These are phyloP conservation scores for Paraurostyla sp. DNA, from an alignment of 73 alveolate species.

Conservation along the genomic window DNA sequence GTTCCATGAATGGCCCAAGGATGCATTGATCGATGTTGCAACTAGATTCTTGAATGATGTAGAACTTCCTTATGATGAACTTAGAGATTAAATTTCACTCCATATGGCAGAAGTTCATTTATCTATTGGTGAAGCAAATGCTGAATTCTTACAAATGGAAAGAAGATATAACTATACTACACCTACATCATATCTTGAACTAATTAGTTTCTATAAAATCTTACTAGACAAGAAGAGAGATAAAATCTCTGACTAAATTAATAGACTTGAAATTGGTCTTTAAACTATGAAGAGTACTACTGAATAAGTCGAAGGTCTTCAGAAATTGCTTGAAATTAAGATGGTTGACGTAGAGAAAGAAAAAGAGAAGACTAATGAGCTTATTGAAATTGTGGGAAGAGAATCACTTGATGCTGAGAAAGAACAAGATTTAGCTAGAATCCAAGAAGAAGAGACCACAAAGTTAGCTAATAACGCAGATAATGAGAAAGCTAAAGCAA, in stretches of 20 bases:
- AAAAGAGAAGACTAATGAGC: conserved; percentile 94
- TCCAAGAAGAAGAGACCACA: conserved; percentile 97
- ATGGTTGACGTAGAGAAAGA: conserved; percentile 99
- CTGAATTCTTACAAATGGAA: conserved; percentile 91
- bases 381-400: conserved; percentile 98
- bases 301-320: conserved; percentile 96
- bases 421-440: conserved; percentile 95
- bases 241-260: conserved; percentile 88
- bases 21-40: conserved; percentile 99
- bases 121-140: conserved; percentile 97
- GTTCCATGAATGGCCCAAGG: conserved; percentile 99
- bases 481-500: conserved; percentile 93
- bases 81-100: conserved; percentile 74
- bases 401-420: conserved; percentile 98
- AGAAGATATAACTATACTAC: conserved; percentile 99
- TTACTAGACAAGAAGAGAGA: conserved; percentile 96
- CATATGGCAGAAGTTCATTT: conserved; percentile 97
- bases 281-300: conserved; percentile 95
- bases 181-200: conserved; percentile 99
- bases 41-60: conserved; percentile 88
- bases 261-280: conserved; percentile 98
- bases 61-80: conserved; percentile 87
- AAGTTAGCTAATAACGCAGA: conserved; percentile 95
- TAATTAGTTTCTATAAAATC: conserved; percentile 97
- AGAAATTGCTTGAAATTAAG: conserved; percentile 97